These are phyloP conservation scores for Schizopora paradoxa DNA, from an alignment of 1,284 basidiomycete genomes.

Conservation along the genomic window DNA sequence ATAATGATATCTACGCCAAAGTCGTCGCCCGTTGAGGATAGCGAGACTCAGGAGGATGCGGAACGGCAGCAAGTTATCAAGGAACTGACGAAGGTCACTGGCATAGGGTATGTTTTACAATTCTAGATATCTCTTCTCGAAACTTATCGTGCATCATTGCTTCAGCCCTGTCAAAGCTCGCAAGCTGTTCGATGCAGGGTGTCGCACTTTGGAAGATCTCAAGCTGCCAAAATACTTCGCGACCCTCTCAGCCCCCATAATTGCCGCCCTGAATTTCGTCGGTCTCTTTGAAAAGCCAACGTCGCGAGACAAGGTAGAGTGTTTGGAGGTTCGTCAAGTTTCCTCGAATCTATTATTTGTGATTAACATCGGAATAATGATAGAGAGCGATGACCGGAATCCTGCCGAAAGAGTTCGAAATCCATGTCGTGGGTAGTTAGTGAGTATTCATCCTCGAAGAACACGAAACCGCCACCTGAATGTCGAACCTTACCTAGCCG, in stretches of 20 bases:
- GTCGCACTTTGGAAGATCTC: conserved; percentile 19
- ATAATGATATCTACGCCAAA: conserved; percentile 1
- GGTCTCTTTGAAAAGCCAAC: conserved; percentile 10
- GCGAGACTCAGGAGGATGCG: conserved; percentile 3
- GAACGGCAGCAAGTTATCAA: conserved; percentile 13
- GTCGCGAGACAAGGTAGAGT: conserved; percentile 17
- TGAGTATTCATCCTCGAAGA: conserved; percentile 8
- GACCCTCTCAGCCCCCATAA: conserved; percentile 12
- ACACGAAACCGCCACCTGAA: background rate
- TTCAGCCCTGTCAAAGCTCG: conserved; percentile 19
- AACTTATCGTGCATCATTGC: background rate
- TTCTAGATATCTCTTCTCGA: background rate
- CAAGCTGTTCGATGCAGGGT: conserved; percentile 18
- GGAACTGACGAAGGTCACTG: conserved; percentile 17
- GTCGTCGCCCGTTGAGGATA: background rate
- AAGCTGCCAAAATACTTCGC: conserved; percentile 10
- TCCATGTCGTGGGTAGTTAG: conserved; percentile 20
- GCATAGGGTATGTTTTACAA: conserved; percentile 19
- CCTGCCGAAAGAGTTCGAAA: conserved; percentile 17
- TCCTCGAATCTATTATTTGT: background rate
- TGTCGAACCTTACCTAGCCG: conserved; percentile 21
- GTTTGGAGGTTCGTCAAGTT: conserved; percentile 14
- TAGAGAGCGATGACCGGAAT: conserved; percentile 11
- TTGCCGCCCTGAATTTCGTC: conserved; percentile 15
- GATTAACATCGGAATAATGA: background rate